These are phyloP conservation scores for Plasmodium gaboni DNA, from an alignment of 169 alveolate species.

Conservation along the genomic window DNA sequence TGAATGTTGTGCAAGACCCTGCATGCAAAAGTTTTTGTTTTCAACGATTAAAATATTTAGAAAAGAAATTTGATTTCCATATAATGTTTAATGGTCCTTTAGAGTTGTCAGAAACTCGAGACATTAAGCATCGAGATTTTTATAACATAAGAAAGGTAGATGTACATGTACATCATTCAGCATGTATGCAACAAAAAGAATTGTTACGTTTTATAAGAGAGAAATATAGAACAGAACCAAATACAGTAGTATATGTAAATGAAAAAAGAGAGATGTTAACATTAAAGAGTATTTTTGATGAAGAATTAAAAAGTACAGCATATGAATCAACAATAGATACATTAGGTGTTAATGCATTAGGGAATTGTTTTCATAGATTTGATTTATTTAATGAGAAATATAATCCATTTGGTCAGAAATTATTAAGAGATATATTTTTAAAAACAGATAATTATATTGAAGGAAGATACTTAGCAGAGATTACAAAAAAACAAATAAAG, in stretches of 20 bases:
- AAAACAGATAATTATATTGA: slow-evolving; percentile 91
- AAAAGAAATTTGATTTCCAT: slow-evolving; percentile 82
- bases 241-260: slow-evolving; percentile 80
- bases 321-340: slow-evolving; percentile 85
- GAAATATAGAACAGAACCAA: slow-evolving; percentile 83
- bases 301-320: slow-evolving; percentile 83
- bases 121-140: slow-evolving; percentile 89
- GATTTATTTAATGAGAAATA: slow-evolving; percentile 94
- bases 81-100: slow-evolving; percentile 82
- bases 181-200: slow-evolving; percentile 93
- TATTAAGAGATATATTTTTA: slow-evolving; percentile 90
- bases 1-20: slow-evolving; percentile 76
- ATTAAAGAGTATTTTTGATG: slow-evolving; percentile 84
- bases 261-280: slow-evolving; percentile 80
- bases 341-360: slow-evolving; percentile 90
- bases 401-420: slow-evolving; percentile 91
- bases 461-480: slow-evolving; percentile 92
- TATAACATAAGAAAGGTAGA: slow-evolving; percentile 94
- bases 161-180: slow-evolving; percentile 95
- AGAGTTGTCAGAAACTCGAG: slow-evolving; percentile 81
- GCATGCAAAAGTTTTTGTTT: slow-evolving; percentile 83
- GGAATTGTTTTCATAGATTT: slow-evolving; percentile 91
- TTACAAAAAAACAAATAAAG: slow-evolving; percentile 90
- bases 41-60: slow-evolving; percentile 80
- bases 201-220: slow-evolving; percentile 90